phyloP scores from a whole-genome alignment of 495 filamentous ascomycete species.

The Bacidia gigantensis region DNA sequence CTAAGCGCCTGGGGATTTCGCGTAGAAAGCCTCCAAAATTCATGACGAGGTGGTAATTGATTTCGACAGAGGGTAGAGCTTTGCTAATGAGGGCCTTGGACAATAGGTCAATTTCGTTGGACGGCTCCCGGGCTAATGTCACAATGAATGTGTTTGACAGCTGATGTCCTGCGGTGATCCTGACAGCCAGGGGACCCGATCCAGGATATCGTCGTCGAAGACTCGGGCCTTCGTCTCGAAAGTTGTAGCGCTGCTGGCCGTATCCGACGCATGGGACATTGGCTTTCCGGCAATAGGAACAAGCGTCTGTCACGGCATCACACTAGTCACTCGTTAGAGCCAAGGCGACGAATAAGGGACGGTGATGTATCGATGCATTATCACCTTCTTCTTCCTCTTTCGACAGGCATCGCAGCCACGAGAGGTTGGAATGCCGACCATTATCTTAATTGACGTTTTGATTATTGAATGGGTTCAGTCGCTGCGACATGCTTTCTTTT shows the following conservation, averaged over 20 bases:
- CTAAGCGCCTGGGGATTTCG: slow-evolving; percentile 28
- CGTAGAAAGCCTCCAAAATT: slow-evolving; percentile 28
- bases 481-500: too few species aligned
- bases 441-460: too few species aligned
- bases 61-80: slow-evolving; percentile 24
- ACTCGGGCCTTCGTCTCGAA: slow-evolving; percentile 24
- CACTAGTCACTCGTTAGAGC: not conserved
- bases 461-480: too few species aligned
- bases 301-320: slow-evolving; percentile 29
- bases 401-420: slow-evolving; percentile 38
- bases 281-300: slow-evolving; percentile 33
- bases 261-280: slow-evolving; percentile 32
- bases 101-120: slow-evolving; percentile 7
- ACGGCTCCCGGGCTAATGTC: not conserved
- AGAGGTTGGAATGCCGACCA: slow-evolving; percentile 38
- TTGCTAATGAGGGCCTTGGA: slow-evolving; percentile 19
- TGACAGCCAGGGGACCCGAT: too few species aligned
- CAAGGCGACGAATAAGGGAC: not conserved
- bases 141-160: too few species aligned
- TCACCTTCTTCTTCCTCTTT: slow-evolving; percentile 42
- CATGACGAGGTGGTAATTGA: slow-evolving; percentile 29
- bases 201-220: too few species aligned
- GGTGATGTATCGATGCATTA: too few species aligned
- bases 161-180: too few species aligned
- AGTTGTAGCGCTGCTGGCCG: slow-evolving; percentile 35